Conservation (phyloP, 139 green algal genomes). For the Edaphochlamys debaryana region DNA sequence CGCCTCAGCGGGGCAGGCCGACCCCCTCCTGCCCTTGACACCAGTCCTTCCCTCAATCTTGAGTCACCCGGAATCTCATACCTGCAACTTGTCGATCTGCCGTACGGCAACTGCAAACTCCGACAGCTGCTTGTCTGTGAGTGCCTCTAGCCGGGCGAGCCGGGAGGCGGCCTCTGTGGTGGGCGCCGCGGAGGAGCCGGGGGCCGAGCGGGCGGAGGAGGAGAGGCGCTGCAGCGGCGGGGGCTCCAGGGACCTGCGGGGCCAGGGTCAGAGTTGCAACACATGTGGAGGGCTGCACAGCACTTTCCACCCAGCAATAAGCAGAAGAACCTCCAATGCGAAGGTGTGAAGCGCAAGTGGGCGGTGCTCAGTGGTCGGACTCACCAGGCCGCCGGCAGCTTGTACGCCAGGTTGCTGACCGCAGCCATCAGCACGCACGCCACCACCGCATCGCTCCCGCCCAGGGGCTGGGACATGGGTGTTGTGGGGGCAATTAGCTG, state of each 20-base stretch:
- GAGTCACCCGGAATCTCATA: too few species aligned
- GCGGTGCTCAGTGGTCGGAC: too few species aligned
- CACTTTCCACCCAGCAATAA: too few species aligned
- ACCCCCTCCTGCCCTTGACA: too few species aligned
- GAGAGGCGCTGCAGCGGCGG: background rate
- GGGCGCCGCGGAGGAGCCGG: background rate
- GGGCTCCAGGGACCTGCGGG: background rate
- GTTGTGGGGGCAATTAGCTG: background rate
- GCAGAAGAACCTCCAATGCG: too few species aligned
- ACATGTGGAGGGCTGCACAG: too few species aligned
- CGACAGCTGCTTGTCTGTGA: constrained; percentile 30
- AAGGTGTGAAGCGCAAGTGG: too few species aligned
- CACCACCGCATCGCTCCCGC: background rate
- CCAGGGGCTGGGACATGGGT: background rate
- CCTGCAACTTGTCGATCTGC: constrained; percentile 41
- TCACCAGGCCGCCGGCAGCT: too few species aligned
- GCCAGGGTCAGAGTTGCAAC: too few species aligned
- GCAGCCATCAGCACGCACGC: background rate
- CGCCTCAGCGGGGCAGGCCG: too few species aligned
- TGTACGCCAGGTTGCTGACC: background rate
- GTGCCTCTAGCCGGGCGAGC: constrained; percentile 33
- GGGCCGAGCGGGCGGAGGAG: background rate
- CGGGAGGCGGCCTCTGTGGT: constrained; percentile 13
- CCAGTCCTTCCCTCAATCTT: too few species aligned
- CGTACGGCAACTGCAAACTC: constrained; percentile 7